Evolutionary conservation across 805 yeast genomes (phyloP), one percentile per base, ranked within the genome.

Genomic region (Lachancea sp.): DNA sequence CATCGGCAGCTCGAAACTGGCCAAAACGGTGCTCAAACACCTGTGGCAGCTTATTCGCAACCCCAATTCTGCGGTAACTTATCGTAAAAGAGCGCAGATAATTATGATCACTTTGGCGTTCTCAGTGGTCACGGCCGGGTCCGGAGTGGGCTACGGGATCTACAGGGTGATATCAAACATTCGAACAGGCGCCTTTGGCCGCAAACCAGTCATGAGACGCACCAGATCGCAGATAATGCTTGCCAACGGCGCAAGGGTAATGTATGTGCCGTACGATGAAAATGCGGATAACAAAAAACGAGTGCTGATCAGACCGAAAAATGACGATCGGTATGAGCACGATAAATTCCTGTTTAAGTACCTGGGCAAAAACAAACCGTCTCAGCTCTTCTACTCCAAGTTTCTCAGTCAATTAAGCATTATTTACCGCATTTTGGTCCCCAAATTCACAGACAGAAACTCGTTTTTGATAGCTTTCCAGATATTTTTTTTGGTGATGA

Each of bases 371-470:
- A 50, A 43, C n/a, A 52, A 51, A 18, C 40, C 47, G 17, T 57
- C 62, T 6, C 60, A 61, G 38, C 40, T 70, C 16, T 67, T 71
- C 52, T 77, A 81, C 57, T 81, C 87, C 20, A 75, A 75, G 54
- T 86, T 88, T 55, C 63, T 86, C 48, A 78, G 78, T 49, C 95
- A 89, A 67, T 67, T 88, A 51, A 68, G 70, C 33, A 84, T 90
- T 29, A 76, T 90, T 34, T 84, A 95, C 83, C 75, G 78, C 55
- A 84, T 90, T 33, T 69, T 90, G 52, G 79, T 89, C n/a, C 97
- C 97, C 0, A 77, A 75, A 43, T 60, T 84, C 49, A 72, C 75
- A 48, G 79, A 85, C 50, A 79, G 77, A 56, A 87, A 86, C 57
- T 72, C 88, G 0, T 72, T 78, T 16, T 66, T 86, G 38, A 66